Evolutionary conservation across 345 rosid genomes (phyloP), one percentile per base, ranked within the genome.

Genomic region (Salix brachista): DNA sequence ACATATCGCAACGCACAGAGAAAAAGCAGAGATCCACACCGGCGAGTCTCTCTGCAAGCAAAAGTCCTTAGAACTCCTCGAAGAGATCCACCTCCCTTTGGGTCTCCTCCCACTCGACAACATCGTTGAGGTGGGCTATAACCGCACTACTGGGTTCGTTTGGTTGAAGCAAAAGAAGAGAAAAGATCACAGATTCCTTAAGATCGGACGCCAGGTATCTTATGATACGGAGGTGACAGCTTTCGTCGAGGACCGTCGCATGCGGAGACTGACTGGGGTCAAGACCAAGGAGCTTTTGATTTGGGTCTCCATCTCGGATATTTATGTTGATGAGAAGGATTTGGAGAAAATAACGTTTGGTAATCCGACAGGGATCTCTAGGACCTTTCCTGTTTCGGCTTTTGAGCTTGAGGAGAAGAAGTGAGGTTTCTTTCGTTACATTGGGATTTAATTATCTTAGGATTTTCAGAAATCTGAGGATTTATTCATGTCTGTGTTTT

Each of bases 281-380:
- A 90, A 89, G 65, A 87, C 88, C 72, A 90, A 82, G 80, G 92
- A 90, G 87, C 18, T 89, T 23, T 21, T 91, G 39, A 25, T 90
- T 52, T 91, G 94, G 96, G 83, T 90, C 28, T 50, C 90, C 0
- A 80, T 90, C 1, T 82, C 90, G 23, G 91, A 90, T 62, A 86
- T 91, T 18, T 84, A 4, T 23, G 58, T 89, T 4, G 81, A 86
- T 17, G 82, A 80, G 34, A 70, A 68, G 12, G 80, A 84, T 69
- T 52, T 52, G 5, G 65, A 42, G 7, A 90, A 85, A n/a, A 84
- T 91, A 6, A 84, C 83, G 4, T 89, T 91, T 36, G 82, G 81
- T 62, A 87, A 66, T 72, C 41, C 86, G 0, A 41, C 90, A 30
- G 94, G 96, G 17, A 76, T 91, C 42, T 82, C 89, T 18, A 79